Base-by-base conservation (phyloP, 73 alveolate genomes). In the Uronychia binucleata region DNA sequence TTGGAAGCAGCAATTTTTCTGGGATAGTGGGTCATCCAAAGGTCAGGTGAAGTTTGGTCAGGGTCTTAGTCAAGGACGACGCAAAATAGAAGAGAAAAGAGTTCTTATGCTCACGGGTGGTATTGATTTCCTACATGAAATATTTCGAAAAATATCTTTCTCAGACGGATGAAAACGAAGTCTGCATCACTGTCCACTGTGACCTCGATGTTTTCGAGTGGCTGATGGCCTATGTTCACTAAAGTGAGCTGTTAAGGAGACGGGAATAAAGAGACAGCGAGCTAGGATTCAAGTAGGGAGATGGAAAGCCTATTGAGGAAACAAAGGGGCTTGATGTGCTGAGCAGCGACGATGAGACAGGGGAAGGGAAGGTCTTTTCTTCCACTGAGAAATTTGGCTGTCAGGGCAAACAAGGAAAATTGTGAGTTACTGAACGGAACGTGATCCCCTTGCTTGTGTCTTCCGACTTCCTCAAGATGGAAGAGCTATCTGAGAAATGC, bases 41-140 rank as follows among this genome's bases (percentile, higher is more conserved):
- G 19, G 5, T 46, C 5, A 46, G 19, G 19, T 11, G 67, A 46
- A 19, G 67, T 11, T 46, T 46, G 30, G 87, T 80, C 1, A 11
- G 33, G 14, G 67, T 87, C 32, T 82, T 32, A 29, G 94, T 87
- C 28, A 33, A 88, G 28, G 94, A 87, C 78, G 94, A 87, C 28
- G 86, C 33, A 0, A 82, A 79, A 58, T 30, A 74, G 30, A 79
- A 81, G 19, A 75, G 82, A 19, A 83, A 76, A 29, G 90, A 87
- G 25, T 87, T 83, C 32, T 81, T 32, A 30, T 87, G 94, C 81
- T 31, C 74, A 28, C 26, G 86, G 57, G 19, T 78, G 29, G 34
- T 75, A 59, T 88, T 87, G 0, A 26, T 87, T 26, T 28, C 81
- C 28, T 74, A 82, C 58, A 87, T 87, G 94, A 75, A 87, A 31